Base-by-base conservation (phyloP, 805 yeast genomes). In the Myxozyma lipomycoides region DNA sequence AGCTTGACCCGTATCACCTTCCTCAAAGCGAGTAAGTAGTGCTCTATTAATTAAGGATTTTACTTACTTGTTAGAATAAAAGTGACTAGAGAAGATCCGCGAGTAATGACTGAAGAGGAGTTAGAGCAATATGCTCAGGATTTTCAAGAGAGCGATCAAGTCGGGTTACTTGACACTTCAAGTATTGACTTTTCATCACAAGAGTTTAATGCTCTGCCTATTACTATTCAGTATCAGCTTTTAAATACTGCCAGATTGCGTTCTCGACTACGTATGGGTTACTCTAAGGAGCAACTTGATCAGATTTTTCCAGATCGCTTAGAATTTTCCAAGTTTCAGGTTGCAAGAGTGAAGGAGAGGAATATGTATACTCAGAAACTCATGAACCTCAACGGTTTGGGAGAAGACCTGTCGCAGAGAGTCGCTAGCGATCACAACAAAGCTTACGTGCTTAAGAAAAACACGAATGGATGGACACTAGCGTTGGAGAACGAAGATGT, bases 261-360 rank as follows among this genome's bases (percentile, higher is more conserved):
- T 55, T 90, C 97, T 0, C 72, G 99, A 51, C 75, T 93, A 64
- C 81, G 99, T 70, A 83, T 93, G 95, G 99, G 99, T 1, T 90
- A 86, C 63, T 75, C 91, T 0, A 86, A 89, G 50, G 89, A 86
- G n/a, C 97, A 93, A 62, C 72, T 93, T 32, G 86, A 86, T 58
- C 71, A 78, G 3, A 70, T 88, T 48, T 93, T 91, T 61, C 95
- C 96, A 0, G 75, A 86, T 61, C 80, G 90, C 46, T 76, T 86
- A 79, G 96, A 89, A 53, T 93, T 93, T 62, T 89, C 97, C 17
- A 83, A 78, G 61, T 93, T 93, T 66, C 99, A 93, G 66, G 86
- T 93, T 54, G 82, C 86, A 60, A 86, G 91, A 78, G 98, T 93
- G 0, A 85, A 87, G 59, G 88, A 88, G 65, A 75, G 99, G 55